Conservation (phyloP, 2,329 filamentous ascomycete genomes). For the Cladosporium cucumerinum region DNA sequence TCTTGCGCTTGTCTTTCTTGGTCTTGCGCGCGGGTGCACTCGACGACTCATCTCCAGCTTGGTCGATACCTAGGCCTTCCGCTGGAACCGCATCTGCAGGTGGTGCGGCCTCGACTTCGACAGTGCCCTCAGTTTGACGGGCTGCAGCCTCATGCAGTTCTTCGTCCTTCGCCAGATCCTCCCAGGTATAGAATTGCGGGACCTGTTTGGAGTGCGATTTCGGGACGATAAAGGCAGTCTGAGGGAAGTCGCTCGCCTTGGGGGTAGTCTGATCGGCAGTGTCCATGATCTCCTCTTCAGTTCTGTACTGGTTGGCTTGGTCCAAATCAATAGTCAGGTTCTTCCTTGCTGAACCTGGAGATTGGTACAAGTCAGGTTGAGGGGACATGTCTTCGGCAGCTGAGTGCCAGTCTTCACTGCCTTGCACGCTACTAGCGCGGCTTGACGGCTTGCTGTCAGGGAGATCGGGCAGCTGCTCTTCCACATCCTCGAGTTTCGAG, state of each 20-base stretch:
- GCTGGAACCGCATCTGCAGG: not conserved
- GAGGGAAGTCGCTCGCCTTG: slow-evolving; percentile 54
- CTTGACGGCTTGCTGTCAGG: slow-evolving; percentile 46
- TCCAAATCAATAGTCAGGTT: slow-evolving; percentile 27
- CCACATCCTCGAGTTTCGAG: slow-evolving; percentile 44
- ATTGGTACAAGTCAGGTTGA: slow-evolving; percentile 8
- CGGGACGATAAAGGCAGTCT: slow-evolving; percentile 21
- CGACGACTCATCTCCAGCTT: not conserved
- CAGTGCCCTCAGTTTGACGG: not conserved
- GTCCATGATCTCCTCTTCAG: slow-evolving; percentile 49
- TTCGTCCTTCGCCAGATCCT: slow-evolving; percentile 34
- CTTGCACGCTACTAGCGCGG: slow-evolving; percentile 38
- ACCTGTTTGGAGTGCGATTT: slow-evolving; percentile 22
- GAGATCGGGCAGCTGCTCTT: slow-evolving; percentile 51
- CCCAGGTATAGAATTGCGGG: slow-evolving; percentile 39
- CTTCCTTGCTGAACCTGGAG: slow-evolving; percentile 10
- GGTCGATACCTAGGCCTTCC: slow-evolving; percentile 5
- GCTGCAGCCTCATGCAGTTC: slow-evolving; percentile 14
- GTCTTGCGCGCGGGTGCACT: slow-evolving; percentile 20
- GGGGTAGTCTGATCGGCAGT: slow-evolving; percentile 65
- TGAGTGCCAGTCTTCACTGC: slow-evolving; percentile 45
- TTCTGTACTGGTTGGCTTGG: slow-evolving; percentile 21
- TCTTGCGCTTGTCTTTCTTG: slow-evolving; percentile 32
- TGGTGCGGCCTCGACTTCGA: not conserved
- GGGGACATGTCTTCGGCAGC: slow-evolving; percentile 37